These are phyloP conservation scores for Mesembryanthemum crystallinum DNA, from an alignment of 148 eudicot genomes.

Conservation along the genomic window DNA sequence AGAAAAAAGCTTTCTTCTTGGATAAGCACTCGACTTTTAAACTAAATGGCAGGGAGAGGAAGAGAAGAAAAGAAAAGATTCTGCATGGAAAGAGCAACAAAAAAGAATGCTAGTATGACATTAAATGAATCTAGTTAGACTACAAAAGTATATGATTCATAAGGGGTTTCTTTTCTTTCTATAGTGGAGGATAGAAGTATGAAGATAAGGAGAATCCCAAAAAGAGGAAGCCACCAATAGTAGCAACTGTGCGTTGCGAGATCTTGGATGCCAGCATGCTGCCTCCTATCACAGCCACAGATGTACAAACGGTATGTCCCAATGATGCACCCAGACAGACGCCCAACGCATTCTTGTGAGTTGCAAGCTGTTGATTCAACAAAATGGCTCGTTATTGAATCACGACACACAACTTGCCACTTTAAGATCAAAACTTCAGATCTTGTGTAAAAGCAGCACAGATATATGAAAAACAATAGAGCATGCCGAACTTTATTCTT, in stretches of 20 bases:
- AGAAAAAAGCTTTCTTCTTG: neutral
- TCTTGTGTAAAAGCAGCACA: neutral
- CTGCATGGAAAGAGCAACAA: neutral
- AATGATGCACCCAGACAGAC: slow-evolving; percentile 76
- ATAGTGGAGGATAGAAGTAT: slow-evolving; percentile 87
- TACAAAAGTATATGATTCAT: neutral
- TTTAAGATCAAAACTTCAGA: neutral
- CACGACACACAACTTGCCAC: neutral
- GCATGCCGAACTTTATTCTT: too few species aligned
- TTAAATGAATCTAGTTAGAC: slow-evolving; percentile 12
- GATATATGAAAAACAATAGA: too few species aligned
- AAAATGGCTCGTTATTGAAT: neutral
- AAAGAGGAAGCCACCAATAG: slow-evolving; percentile 85
- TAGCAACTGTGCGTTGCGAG: slow-evolving; percentile 87
- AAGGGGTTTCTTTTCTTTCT: neutral
- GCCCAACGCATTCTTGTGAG: slow-evolving; percentile 91
- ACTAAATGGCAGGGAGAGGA: neutral
- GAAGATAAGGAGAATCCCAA: slow-evolving; percentile 87
- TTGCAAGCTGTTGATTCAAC: slow-evolving; percentile 58
- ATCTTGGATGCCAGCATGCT: slow-evolving; percentile 93
- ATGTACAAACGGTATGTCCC: slow-evolving; percentile 86
- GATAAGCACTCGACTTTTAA: neutral
- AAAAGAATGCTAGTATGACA: neutral
- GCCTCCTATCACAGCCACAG: slow-evolving; percentile 92
- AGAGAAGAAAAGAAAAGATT: neutral